Percentiles rank a stretch among this genome's conserved stretches.
Conservation (phyloP, 75 land plant species). For the Sequoiadendron giganteum region DNA sequence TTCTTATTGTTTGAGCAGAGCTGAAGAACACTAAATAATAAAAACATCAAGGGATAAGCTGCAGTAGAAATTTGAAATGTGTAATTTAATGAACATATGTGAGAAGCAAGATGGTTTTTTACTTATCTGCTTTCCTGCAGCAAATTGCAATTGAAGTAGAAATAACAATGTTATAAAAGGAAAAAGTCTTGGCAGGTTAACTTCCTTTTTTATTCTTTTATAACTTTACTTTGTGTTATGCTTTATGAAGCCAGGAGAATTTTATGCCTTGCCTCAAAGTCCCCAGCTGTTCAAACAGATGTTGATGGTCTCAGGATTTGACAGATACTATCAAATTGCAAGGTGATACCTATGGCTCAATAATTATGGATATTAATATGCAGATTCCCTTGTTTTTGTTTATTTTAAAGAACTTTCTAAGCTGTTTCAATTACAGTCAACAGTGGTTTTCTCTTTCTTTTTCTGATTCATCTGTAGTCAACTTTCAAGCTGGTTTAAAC, state of each 20-base stretch:
- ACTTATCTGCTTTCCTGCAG: background rate
- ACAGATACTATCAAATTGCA: slow-evolving; percentile 93
- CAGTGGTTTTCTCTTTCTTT: background rate
- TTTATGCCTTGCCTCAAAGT: slow-evolving; percentile 98
- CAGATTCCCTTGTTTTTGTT: background rate
- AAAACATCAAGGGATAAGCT: background rate
- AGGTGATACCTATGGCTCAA: slow-evolving; percentile 42
- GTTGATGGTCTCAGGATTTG: slow-evolving; percentile 94
- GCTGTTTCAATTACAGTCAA: background rate
- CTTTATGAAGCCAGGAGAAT: slow-evolving; percentile 84
- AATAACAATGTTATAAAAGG: too few species aligned
- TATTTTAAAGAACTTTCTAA: background rate
- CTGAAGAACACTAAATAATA: background rate
- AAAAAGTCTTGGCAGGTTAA: background rate
- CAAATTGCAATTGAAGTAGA: too few species aligned
- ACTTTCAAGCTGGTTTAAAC: background rate
- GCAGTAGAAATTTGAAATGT: background rate
- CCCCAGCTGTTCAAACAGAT: slow-evolving; percentile 97
- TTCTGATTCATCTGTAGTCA: slow-evolving; percentile 1
- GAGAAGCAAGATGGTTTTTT: background rate
- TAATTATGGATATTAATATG: background rate
- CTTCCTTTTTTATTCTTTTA: background rate
- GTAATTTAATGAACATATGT: background rate
- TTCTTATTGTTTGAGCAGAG: background rate
- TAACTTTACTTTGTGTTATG: background rate